These are phyloP conservation scores for Fusarium mangiferae DNA, from an alignment of 2,329 filamentous ascomycete species.

Conservation along the genomic window DNA sequence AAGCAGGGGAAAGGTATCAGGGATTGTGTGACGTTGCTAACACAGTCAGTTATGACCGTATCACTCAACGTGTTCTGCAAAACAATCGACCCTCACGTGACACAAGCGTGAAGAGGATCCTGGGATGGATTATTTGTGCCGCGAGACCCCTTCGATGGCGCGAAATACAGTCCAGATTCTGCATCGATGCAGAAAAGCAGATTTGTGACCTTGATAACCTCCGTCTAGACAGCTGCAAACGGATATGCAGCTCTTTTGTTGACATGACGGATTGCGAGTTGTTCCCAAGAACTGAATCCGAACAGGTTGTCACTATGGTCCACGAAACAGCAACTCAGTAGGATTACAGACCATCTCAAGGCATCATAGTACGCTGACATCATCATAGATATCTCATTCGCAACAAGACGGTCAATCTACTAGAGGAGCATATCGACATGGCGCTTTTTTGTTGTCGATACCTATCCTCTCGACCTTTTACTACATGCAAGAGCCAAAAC, in stretches of 20 bases:
- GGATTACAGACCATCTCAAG: fast-evolving
- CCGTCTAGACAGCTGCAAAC: not conserved
- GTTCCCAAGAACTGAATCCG: fast-evolving
- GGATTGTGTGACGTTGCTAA: no score
- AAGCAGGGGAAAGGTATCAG: no score
- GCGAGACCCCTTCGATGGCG: not conserved
- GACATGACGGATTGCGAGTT: fast-evolving
- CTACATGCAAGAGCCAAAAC: fast-evolving
- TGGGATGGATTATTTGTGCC: fast-evolving
- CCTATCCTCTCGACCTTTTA: fast-evolving
- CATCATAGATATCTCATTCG: fast-evolving
- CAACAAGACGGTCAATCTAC: fast-evolving
- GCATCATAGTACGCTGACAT: fast-evolving
- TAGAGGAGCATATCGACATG: fast-evolving
- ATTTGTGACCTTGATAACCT: no score
- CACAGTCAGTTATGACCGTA: no score
- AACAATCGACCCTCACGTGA: no score
- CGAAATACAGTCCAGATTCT: not conserved
- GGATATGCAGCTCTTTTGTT: fast-evolving
- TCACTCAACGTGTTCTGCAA: no score
- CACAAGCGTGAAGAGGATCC: not conserved
- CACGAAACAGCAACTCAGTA: not conserved
- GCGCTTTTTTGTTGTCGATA: not conserved
- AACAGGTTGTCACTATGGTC: fast-evolving
- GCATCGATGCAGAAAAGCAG: fast-evolving